phyloP scores from a whole-genome alignment of 2,329 filamentous ascomycete genomes.

The Drechslerella coelobrocha region DNA sequence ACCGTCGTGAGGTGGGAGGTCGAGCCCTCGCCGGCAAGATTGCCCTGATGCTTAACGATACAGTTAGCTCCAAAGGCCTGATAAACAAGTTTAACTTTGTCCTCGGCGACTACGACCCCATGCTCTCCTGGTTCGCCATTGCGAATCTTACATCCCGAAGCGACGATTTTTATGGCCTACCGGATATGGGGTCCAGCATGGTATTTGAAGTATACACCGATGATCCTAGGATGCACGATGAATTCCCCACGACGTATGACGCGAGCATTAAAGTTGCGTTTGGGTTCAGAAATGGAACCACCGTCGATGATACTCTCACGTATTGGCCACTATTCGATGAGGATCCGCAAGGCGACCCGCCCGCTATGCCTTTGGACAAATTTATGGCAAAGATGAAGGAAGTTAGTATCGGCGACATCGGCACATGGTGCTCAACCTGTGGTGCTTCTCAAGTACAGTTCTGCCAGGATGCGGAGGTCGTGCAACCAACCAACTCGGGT shows the following conservation, averaged over 20 bases:
- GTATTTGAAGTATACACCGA: conserved; percentile 47
- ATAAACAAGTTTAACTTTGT: conserved; percentile 36
- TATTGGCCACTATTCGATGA: conserved; percentile 45
- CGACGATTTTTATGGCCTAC: conserved; percentile 35
- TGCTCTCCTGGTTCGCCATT: conserved; percentile 44
- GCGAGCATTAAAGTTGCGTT: conserved; percentile 34
- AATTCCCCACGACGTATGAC: neutral
- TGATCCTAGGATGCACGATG: conserved; percentile 17
- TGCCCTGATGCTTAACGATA: conserved; percentile 12
- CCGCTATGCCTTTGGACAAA: conserved; percentile 15
- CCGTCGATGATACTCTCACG: conserved; percentile 41
- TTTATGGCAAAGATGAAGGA: conserved; percentile 32
- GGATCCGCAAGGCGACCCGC: conserved; percentile 18
- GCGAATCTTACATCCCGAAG: conserved; percentile 40
- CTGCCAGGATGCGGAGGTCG: conserved; percentile 1
- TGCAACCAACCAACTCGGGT: neutral
- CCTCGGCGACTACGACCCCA: conserved; percentile 28
- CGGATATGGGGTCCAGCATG: conserved; percentile 47
- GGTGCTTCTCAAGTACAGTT: conserved; percentile 8
- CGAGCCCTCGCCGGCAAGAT: conserved; percentile 30
- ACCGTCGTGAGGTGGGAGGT: conserved; percentile 28
- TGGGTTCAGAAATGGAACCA: conserved; percentile 42
- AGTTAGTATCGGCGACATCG: conserved; percentile 8
- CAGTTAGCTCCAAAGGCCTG: conserved; percentile 17
- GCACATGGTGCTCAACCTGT: conserved; percentile 35